Percentiles rank a stretch among this genome's conserved stretches.
Conservation (phyloP, 768 basidiomycete genomes). For the Rhizopogon vinicolor region DNA sequence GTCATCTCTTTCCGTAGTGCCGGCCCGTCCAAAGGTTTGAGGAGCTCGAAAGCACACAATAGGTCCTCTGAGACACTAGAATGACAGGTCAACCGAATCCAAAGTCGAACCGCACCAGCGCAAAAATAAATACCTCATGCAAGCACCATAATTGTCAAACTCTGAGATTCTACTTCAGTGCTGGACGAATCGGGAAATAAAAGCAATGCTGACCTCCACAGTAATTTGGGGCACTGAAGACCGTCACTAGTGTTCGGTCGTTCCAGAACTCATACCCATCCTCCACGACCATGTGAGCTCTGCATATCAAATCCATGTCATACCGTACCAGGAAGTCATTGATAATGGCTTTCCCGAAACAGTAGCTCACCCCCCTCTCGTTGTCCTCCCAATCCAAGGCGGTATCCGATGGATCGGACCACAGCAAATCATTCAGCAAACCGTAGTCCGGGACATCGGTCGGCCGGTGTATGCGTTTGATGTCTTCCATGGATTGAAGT, state of each 20-base stretch:
- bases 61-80: slow-evolving; percentile 92
- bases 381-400: slow-evolving; percentile 99
- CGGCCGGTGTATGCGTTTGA: slow-evolving; percentile 94
- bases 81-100: slow-evolving; percentile 8
- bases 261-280: slow-evolving; percentile 99
- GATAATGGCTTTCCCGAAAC: slow-evolving; percentile 96
- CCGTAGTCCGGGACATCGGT: slow-evolving; percentile 99
- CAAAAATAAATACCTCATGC: slow-evolving; percentile 66
- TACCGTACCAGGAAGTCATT: slow-evolving; percentile 93
- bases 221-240: slow-evolving; percentile 97
- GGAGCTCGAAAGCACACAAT: slow-evolving; percentile 93
- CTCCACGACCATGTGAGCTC: slow-evolving; percentile 99
- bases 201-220: slow-evolving; percentile 72
- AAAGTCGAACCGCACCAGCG: neutral
- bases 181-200: slow-evolving; percentile 4
- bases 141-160: slow-evolving; percentile 94
- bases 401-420: slow-evolving; percentile 98
- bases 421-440: slow-evolving; percentile 91
- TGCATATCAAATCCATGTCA: slow-evolving; percentile 99
- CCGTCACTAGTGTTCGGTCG: slow-evolving; percentile 95
- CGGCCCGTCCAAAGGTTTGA: slow-evolving; percentile 93
- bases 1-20: slow-evolving; percentile 98
- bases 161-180: slow-evolving; percentile 40
- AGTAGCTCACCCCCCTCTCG: slow-evolving; percentile 97
- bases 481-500: slow-evolving; percentile 95